Evolutionary conservation across 495 filamentous ascomycete genomes (phyloP).

Genomic region (Tuber calosporum): DNA sequence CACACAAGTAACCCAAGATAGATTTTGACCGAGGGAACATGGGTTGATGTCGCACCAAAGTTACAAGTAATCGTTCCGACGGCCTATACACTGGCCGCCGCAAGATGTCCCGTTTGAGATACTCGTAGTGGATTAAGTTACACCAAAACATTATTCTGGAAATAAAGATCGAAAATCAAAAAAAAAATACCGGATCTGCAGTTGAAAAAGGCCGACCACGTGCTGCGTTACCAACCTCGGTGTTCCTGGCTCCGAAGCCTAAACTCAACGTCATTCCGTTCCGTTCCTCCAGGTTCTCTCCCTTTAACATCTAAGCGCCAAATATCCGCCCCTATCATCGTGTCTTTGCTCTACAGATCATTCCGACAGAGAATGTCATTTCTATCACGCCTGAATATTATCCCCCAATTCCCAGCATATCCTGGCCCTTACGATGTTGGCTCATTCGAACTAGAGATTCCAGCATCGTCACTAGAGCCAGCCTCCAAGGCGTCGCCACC

Average conservation of each 20-base stretch:
- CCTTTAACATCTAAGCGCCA: not conserved
- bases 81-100: not conserved
- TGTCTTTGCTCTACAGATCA: not conserved
- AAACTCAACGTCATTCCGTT: not conserved
- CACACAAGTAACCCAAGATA: not conserved
- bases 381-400: conserved; percentile 33
- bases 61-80: not conserved
- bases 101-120: not conserved
- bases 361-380: conserved; percentile 22
- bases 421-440: conserved; percentile 68
- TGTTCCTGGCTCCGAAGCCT: not conserved
- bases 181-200: not conserved
- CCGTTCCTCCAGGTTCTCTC: not conserved
- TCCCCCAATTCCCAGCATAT: conserved; percentile 61
- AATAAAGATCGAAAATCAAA: not conserved
- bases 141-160: not conserved
- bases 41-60: not conserved
- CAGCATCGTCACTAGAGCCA: conserved; percentile 54
- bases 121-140: not conserved
- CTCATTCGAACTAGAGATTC: conserved; percentile 66
- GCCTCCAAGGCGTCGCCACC: conserved; percentile 45
- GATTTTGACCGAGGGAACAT: not conserved
- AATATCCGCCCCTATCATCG: conserved; percentile 4
- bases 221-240: not conserved
- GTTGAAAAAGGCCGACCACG: not conserved